Evolutionary conservation across 1,284 basidiomycete genomes (phyloP).

Genomic region (Apiotrichum siamense): DNA sequence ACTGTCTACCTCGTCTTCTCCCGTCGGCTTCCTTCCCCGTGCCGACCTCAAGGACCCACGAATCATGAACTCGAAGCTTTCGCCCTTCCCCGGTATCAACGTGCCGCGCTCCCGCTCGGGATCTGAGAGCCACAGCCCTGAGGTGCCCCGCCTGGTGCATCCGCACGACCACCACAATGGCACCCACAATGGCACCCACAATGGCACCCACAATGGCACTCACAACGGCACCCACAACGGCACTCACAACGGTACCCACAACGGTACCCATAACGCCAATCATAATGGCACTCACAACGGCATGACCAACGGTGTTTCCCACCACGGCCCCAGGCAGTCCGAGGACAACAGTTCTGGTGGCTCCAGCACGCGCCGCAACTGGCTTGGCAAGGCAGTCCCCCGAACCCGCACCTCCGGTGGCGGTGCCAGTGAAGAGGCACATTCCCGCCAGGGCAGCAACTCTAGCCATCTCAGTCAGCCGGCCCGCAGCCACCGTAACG

Average conservation of each 20-base stretch:
- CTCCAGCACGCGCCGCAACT: neutral
- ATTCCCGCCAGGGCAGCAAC: conserved; percentile 5
- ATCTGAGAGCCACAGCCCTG: conserved; percentile 2
- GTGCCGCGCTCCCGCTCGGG: conserved; percentile 17
- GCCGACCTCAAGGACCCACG: conserved; percentile 51
- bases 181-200: neutral
- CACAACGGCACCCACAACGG: neutral
- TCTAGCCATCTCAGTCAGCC: neutral
- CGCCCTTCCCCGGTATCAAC: conserved; percentile 81
- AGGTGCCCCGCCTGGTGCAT: conserved; percentile 27
- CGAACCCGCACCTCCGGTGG: neutral
- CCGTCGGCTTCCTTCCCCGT: conserved; percentile 57
- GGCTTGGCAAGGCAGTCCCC: neutral
- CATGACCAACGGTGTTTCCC: too few species aligned
- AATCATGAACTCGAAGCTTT: conserved; percentile 65
- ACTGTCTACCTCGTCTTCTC: conserved; percentile 25
- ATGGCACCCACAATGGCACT: neutral
- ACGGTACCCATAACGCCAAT: neutral
- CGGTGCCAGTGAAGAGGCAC: neutral
- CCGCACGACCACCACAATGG: conserved; percentile 23
- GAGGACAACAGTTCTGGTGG: conserved; percentile 3
- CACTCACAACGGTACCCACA: neutral
- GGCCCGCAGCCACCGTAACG: neutral
- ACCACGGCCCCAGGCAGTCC: neutral
- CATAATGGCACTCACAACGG: neutral